Evolutionary conservation across 2,329 filamentous ascomycete genomes (phyloP), one percentile per base, ranked within the genome.

Genomic region (Gyromitra esculenta): DNA sequence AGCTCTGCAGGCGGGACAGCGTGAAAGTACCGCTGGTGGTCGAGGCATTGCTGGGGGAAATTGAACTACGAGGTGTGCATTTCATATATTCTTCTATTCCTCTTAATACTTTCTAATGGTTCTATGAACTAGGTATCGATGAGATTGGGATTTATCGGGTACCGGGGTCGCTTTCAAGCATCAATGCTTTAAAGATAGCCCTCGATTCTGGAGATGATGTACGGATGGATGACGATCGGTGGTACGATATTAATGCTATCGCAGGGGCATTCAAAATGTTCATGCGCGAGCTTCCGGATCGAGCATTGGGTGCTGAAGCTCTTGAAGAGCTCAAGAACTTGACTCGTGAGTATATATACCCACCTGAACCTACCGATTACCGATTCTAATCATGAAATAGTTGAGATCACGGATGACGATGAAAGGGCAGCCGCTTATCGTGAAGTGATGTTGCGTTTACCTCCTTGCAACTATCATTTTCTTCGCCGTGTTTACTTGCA

Each of bases 321-420:
- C 84, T 88, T 66, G 88, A 91, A 68, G 90, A 91, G 80, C 84
- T 91, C 62, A 85, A 87, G 73, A 86, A 84, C 71, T 85, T 91
- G 71, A 89, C 87, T 82, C 88, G 90, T 79, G 87, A 89, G 83
- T 84, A 90, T 13, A 43, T 41, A 35, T 31, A 6, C 25, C 13
- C 1, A 3, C 13, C 41, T 18, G 25, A 4, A 4, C 25, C 41
- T 48, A n/a, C 15, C n/a, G 7, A 57, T 65, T 39, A 43, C 48
- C 37, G n/a, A 74, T 56, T 57, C 63, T 75, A 78, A 72, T 67
- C 9, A 21, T 43, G 25, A 41, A 59, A 60, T 72, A 80, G 77
- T 59, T 59, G 64, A 77, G 35, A 66, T 78, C 54, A 67, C 79
- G n/a, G 77, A 80, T 25, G 79, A 80, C 25, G 77, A 79, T n/a